phyloP scores from a whole-genome alignment of 257 asterid genomes.

The Petunia secreta region DNA sequence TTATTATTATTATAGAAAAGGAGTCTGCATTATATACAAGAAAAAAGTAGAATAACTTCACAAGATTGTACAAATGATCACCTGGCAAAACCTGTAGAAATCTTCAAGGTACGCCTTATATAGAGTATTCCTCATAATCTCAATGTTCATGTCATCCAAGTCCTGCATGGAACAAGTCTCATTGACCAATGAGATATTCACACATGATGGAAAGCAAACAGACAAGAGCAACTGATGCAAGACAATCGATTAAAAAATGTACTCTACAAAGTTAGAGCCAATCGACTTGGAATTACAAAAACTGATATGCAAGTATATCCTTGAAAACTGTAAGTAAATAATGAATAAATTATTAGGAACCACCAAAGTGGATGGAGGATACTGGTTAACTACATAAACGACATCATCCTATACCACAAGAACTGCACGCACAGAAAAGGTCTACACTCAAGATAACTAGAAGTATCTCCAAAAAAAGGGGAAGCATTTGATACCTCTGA shows the following conservation, averaged over 20 bases:
- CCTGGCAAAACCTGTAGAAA: constrained; percentile 86
- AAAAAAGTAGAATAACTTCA: constrained; percentile 20
- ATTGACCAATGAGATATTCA: background rate
- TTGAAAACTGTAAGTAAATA: background rate
- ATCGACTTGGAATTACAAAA: background rate
- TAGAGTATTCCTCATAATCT: constrained; percentile 91
- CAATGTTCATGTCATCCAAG: constrained; percentile 94
- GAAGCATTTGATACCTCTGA: constrained; percentile 62
- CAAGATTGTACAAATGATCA: constrained; percentile 30
- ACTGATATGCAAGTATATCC: background rate
- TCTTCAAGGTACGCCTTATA: constrained; percentile 94
- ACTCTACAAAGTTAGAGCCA: background rate
- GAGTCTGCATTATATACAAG: background rate
- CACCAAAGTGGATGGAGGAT: background rate
- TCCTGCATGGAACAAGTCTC: constrained; percentile 47
- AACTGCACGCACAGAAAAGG: background rate
- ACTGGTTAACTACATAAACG: background rate
- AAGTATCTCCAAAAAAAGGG: background rate
- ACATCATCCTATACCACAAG: background rate
- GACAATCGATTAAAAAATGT: background rate
- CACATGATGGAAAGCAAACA: background rate
- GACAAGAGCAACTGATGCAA: background rate
- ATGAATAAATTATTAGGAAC: background rate
- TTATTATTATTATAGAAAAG: no score
- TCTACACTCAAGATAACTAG: background rate